Evolutionary conservation across 176 grass and related monocot genomes (phyloP), one percentile per base, ranked within the genome.

Genomic region (Eleusine coracana): DNA sequence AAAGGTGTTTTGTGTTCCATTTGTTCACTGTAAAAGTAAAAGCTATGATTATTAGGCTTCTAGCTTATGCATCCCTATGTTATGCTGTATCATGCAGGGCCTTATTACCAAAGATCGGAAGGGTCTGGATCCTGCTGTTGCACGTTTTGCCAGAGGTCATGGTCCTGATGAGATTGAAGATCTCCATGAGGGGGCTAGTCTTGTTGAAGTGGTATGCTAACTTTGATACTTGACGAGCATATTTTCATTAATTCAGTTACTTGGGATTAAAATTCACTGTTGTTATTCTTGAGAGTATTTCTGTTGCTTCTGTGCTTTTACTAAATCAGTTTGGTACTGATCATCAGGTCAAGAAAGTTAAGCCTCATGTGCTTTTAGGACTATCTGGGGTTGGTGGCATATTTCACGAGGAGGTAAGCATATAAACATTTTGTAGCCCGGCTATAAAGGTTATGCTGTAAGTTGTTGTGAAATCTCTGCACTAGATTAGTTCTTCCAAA

Each of bases 341-440:
- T 88, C n/a, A 69, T 86, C 86, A 98, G 96, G 96, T 98, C 52
- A 93, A 90, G 73, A 93, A 93, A 87, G 93, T 95, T 70, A 98
- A 90, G 83, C 96, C 96, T 28, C 96, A 98, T 83, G 96, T 95
- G 50, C 91, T 98, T 90, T 92, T 98, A 88, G 96, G 96, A 68
- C 88, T 98, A 36, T 98, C 96, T 88, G 96, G 96, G 74, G 96
- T 98, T 40, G 96, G 96, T 61, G 92, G 96, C n/a, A 95, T 98
- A 66, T 98, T 98, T 90, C 93, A 85, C 5, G 87, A 88, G 75
- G 96, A 98, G 87, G 96, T 98, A 88, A 87, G 78, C 20, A 83
- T 63, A 85, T 63, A 67, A 45, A 12, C 73, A 42, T 64, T 51
- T 9, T 15, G 31, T 14, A 2, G 10, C 60, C 75, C 7, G 64